Evolutionary conservation across 768 basidiomycete species (phyloP).

Genomic region (Gloeostereum incarnatum): DNA sequence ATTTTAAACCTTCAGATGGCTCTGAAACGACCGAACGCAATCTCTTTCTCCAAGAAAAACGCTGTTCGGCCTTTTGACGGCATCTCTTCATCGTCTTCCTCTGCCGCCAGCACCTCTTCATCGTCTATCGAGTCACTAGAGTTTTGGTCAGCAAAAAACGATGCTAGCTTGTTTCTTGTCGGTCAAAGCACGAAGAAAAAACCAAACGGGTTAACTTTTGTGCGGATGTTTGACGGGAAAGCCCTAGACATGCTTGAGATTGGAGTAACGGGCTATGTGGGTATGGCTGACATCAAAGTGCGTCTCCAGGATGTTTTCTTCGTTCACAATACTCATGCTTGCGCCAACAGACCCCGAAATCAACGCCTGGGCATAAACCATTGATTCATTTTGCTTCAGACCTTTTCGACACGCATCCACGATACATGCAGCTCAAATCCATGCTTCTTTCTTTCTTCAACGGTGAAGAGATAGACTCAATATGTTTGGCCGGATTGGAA

Average conservation of each 20-base stretch:
- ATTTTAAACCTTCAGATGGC: conserved; percentile 59
- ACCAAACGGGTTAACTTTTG: conserved; percentile 79
- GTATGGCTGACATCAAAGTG: conserved; percentile 83
- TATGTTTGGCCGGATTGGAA: conserved; percentile 78
- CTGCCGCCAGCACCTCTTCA: conserved; percentile 20
- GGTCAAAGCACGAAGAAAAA: conserved; percentile 94
- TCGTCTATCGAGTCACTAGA: conserved; percentile 54
- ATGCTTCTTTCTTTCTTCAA: conserved; percentile 88
- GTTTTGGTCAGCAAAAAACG: conserved; percentile 93
- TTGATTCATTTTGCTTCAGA: conserved; percentile 94
- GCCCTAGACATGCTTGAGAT: conserved; percentile 95
- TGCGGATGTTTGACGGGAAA: conserved; percentile 76
- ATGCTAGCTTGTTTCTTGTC: conserved; percentile 83
- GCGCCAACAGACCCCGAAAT: conserved; percentile 64
- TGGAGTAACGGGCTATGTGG: conserved; percentile 72
- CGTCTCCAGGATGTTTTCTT: conserved; percentile 11
- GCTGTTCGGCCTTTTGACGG: conserved; percentile 84
- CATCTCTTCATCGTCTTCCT: too few relatives aligned
- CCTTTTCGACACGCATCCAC: conserved; percentile 90
- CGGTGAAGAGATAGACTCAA: conserved; percentile 73
- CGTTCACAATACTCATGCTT: background rate
- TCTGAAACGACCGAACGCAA: conserved; percentile 83
- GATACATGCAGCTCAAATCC: conserved; percentile 87
- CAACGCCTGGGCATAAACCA: conserved; percentile 83
- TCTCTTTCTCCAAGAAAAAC: conserved; percentile 95